Percentiles rank a stretch among this genome's conserved stretches.
These are phyloP conservation scores for Sporisorium sorghi DNA, from an alignment of 1,284 basidiomycete genomes.

Conservation along the genomic window DNA sequence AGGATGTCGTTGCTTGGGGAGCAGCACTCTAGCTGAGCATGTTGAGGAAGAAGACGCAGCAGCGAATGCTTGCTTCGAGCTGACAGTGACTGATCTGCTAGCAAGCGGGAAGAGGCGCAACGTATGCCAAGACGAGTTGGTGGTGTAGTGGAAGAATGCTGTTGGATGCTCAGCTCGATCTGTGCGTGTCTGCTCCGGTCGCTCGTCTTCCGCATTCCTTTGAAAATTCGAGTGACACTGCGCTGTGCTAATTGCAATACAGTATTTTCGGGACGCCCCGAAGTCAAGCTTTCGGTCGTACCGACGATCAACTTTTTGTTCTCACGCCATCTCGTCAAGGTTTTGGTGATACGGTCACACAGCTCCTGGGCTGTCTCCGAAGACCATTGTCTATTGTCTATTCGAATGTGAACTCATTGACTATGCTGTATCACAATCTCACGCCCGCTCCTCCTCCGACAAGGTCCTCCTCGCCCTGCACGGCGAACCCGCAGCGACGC, in stretches of 20 bases:
- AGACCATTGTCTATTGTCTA: too few species aligned
- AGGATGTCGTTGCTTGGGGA: not conserved
- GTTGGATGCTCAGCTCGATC: not conserved
- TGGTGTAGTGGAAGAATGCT: not conserved
- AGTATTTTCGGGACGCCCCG: not conserved
- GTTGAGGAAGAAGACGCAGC: not conserved
- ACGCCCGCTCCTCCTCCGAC: constrained; percentile 50
- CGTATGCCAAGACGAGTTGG: not conserved
- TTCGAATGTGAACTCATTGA: not conserved
- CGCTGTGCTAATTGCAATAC: not conserved
- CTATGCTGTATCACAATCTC: not conserved
- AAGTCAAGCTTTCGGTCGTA: not conserved
- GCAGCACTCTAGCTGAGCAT: constrained; percentile 5
- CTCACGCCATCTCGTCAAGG: not conserved
- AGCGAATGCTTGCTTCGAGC: not conserved
- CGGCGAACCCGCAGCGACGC: constrained; percentile 72
- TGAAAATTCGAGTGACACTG: constrained; percentile 3
- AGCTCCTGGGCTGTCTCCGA: too few species aligned
- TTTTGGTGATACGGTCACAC: not conserved
- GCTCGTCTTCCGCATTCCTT: not conserved
- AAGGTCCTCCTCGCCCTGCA: constrained; percentile 70
- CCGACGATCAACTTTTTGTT: not conserved
- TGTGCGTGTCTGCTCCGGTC: not conserved
- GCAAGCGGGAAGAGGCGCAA: not conserved
- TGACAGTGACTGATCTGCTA: not conserved